Base-by-base conservation (phyloP, 1,284 basidiomycete species). In the Exsudoporus floridanus region DNA sequence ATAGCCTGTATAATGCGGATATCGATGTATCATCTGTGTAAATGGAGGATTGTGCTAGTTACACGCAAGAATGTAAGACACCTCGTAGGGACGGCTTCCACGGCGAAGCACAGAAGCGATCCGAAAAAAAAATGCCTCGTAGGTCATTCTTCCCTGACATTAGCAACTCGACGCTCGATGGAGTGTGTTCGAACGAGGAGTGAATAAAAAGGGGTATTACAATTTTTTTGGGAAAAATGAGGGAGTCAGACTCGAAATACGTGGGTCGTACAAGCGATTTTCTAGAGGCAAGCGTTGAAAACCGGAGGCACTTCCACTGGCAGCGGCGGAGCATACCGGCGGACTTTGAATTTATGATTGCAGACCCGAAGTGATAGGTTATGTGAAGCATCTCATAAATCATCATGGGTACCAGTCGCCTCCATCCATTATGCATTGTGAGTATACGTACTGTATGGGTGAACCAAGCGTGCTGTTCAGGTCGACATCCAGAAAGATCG, bases 31-130 rank as follows among this genome's bases (percentile, higher is more conserved):
- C 34, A 18, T 38, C 19, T 40, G 13, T 25, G 18, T 18, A 23
- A n/a, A 19, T 16, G 23, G 16, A 50, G 13, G 18, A 3, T 21
- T 14, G n/a, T n/a, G n/a, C n/a, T n/a, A n/a, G n/a, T n/a, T n/a
- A n/a, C n/a, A n/a, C n/a, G n/a, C 23, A 23, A 23, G 31, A 2
- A 64, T 81, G 71, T 82, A 52, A 71, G 76, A 67, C 78, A 77
- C 70, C 76, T 81, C 79, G 80, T 81, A 82, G 79, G 77, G 78
- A 72, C 70, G 62, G 69, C 63, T 61, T 69, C 66, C 65, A 70
- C 56, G 52, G 31, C 9, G 7, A 56, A 12, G 49, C 44, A 51
- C 65, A 72, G 57, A 66, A 71, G 67, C 57, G 69, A 62, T 69
- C 77, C 77, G 78, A 81, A 79, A 77, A 58, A n/a, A 77, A 74